Conservation (phyloP, 768 basidiomycete species). For the Austroboletus eburneus region DNA sequence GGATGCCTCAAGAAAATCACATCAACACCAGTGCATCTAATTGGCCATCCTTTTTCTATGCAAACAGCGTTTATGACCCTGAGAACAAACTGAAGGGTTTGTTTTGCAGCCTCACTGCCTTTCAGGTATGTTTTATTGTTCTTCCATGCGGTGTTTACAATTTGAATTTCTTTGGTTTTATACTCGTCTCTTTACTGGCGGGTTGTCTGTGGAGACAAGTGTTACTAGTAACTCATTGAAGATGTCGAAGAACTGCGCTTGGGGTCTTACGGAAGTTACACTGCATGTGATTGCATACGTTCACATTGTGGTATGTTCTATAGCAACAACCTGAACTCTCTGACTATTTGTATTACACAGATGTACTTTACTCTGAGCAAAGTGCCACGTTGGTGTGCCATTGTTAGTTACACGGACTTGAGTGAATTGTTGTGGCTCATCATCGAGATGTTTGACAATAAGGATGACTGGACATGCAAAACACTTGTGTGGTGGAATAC, state of each 20-base stretch:
- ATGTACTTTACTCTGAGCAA: too few species aligned
- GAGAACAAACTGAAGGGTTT: neutral
- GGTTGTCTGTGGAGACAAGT: too few species aligned
- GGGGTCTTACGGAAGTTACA: too few species aligned
- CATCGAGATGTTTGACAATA: neutral
- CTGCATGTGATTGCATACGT: too few species aligned
- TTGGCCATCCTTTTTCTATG: constrained; percentile 2
- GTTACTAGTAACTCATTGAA: too few species aligned
- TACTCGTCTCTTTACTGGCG: too few species aligned
- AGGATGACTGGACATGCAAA: neutral
- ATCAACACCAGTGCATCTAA: neutral
- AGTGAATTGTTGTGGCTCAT: neutral
- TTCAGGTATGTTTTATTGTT: neutral
- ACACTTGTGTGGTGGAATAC: neutral
- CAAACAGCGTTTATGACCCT: neutral
- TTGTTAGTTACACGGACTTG: neutral
- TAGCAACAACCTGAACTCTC: too few species aligned
- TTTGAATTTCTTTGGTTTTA: too few species aligned
- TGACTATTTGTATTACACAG: too few species aligned
- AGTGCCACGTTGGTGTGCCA: neutral
- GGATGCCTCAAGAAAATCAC: neutral
- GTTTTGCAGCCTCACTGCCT: neutral
- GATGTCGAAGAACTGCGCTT: too few species aligned
- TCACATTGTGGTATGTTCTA: too few species aligned
- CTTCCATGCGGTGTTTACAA: too few species aligned